Evolutionary conservation across 1,284 basidiomycete species (phyloP).

Genomic region (Melampsora medusae): DNA sequence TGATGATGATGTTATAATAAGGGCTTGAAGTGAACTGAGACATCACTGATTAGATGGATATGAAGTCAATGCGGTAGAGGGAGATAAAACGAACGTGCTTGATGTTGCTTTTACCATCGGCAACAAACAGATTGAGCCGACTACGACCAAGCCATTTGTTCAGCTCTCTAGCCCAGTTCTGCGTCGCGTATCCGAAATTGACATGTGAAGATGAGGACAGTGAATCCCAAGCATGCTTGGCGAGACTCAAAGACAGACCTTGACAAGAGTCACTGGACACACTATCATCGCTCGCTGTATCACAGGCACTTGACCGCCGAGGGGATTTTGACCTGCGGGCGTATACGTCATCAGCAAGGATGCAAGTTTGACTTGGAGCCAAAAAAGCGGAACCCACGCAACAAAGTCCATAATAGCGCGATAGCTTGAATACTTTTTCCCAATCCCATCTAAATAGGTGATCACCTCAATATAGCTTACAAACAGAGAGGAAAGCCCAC

Average conservation of each 20-base stretch:
- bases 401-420: constrained; percentile 77
- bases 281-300: constrained; percentile 74
- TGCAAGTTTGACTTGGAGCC: not conserved
- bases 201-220: too few relatives aligned
- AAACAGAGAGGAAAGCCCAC: too few relatives aligned
- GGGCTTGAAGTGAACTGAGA: constrained; percentile 58
- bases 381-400: constrained; percentile 63
- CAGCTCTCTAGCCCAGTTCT: constrained; percentile 94
- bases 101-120: constrained; percentile 37
- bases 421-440: constrained; percentile 89
- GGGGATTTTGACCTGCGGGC: constrained; percentile 35
- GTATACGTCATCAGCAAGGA: not conserved
- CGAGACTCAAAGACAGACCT: constrained; percentile 49
- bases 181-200: not conserved
- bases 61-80: not conserved
- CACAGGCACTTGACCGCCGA: constrained; percentile 54
- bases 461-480: too few relatives aligned
- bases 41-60: not conserved
- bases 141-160: constrained; percentile 66
- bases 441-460: constrained; percentile 62
- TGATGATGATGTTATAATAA: constrained; percentile 77
- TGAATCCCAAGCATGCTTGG: too few relatives aligned
- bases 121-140: constrained; percentile 39
- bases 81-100: constrained; percentile 31
- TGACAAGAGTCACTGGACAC: constrained; percentile 87